Evolutionary conservation across 2,329 filamentous ascomycete genomes (phyloP), one percentile per base, ranked within the genome.

Genomic region (Colletotrichum lini): DNA sequence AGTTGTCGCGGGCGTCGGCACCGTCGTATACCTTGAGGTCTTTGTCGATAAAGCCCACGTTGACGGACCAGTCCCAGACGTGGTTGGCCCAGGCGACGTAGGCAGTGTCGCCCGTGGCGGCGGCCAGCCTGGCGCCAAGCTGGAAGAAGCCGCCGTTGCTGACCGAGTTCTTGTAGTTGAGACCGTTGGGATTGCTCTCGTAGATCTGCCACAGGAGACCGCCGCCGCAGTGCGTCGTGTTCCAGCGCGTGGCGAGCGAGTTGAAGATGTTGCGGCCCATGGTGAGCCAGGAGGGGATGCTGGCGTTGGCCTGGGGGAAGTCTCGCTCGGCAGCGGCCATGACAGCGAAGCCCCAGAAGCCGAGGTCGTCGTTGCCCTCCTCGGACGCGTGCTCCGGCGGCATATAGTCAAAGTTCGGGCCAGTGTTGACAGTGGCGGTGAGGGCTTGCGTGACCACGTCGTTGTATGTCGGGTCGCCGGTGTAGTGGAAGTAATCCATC

Each of bases 141-240:
- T 95, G 92, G 80, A 97, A 95, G 78, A 96, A 90, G n/a, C 91
- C 91, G 52, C 93, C 94, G 79, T 96, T 96, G 72, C 91, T 91
- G 75, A 95, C 89, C 18, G 91, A 88, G 83, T 96, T 96, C 82
- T 95, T 96, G 87, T 97, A 96, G 77, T 90, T 87, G 79, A 95
- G 91, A 16, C 94, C 94, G 73, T 90, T 90, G 57, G 84, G 83
- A 78, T 97, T 96, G 76, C 88, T 89, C 1, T 87, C 83, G 79
- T 92, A 95, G 75, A 97, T 94, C 83, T 97, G 94, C 93, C 93
- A 96, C 67, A 90, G 86, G 57, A 96, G 82, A 5, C 94, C 94
- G 72, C 94, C 94, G 35, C 85, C 86, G 77, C 94, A 97, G 49
- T 84, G 81, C 0, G 84, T 82, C 0, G 83, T 86, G 78, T 95